phyloP scores from a whole-genome alignment of 1,284 basidiomycete genomes.

The Ustilago tritici region DNA sequence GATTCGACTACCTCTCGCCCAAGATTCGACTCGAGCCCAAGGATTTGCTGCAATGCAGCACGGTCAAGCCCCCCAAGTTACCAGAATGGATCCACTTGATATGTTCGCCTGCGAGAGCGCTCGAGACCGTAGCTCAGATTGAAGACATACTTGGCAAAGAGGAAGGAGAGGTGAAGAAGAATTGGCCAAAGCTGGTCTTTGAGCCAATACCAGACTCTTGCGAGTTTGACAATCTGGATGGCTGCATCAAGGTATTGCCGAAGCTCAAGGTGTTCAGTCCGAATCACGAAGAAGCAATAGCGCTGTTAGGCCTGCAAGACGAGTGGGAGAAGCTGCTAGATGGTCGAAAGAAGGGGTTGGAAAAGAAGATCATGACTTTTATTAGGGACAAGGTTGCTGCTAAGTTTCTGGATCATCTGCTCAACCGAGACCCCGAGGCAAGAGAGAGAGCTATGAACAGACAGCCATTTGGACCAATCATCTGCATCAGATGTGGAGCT shows the following conservation, averaged over 20 bases:
- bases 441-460: neutral
- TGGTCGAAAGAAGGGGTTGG: neutral
- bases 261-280: constrained; percentile 75
- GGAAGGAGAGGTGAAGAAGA: constrained; percentile 73
- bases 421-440: neutral
- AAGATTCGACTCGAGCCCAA: constrained; percentile 78
- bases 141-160: constrained; percentile 69
- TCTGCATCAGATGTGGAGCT: constrained; percentile 53
- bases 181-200: constrained; percentile 75
- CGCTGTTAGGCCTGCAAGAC: constrained; percentile 62
- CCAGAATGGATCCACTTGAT: constrained; percentile 84
- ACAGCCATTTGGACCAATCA: constrained; percentile 35
- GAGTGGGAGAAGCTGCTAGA: constrained; percentile 26
- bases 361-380: constrained; percentile 21
- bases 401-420: constrained; percentile 17
- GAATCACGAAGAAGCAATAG: constrained; percentile 72
- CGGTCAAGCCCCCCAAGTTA: constrained; percentile 72
- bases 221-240: constrained; percentile 76
- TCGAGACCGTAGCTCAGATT: constrained; percentile 77
- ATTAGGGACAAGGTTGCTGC: constrained; percentile 24
- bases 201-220: constrained; percentile 81
- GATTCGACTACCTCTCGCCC: constrained; percentile 84
- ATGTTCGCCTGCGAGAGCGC: constrained; percentile 81
- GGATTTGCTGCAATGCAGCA: constrained; percentile 74
- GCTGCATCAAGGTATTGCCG: constrained; percentile 76